These are phyloP conservation scores for Letharia lupina DNA, from an alignment of 495 filamentous ascomycete genomes.

Conservation along the genomic window DNA sequence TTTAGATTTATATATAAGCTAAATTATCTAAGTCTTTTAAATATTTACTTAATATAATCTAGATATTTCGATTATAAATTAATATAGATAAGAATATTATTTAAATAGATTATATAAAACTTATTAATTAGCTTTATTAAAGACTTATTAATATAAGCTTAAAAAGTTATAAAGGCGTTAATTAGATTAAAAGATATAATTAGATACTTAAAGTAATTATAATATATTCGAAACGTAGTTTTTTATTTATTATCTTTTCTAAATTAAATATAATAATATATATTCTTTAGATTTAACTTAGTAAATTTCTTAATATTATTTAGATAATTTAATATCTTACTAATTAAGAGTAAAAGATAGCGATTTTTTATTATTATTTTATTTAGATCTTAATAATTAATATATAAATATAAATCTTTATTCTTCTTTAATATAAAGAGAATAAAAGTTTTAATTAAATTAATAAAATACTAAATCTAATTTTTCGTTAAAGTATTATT, in stretches of 20 bases:
- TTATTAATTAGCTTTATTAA: neutral
- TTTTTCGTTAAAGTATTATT: constrained; percentile 6
- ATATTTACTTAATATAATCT: constrained; percentile 14
- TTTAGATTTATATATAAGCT: constrained; percentile 15
- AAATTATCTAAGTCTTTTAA: constrained; percentile 9
- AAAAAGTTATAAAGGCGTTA: neutral
- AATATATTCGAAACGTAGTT: constrained; percentile 14
- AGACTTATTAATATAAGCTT: constrained; percentile 13
- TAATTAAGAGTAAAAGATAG: constrained; percentile 20
- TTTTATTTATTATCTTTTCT: constrained; percentile 23
- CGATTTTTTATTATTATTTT: constrained; percentile 20
- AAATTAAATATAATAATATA: constrained; percentile 22
- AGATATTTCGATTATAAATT: constrained; percentile 4
- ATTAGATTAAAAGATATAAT: constrained; percentile 19
- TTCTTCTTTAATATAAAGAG: constrained; percentile 18
- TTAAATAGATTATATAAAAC: neutral
- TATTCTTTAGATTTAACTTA: constrained; percentile 23
- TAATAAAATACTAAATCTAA: constrained; percentile 13
- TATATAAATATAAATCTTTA: constrained; percentile 15
- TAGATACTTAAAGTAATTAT: constrained; percentile 19
- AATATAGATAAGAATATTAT: neutral
- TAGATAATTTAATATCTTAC: constrained; percentile 12
- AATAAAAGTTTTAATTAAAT: neutral
- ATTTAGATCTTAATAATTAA: constrained; percentile 23
- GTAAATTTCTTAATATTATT: constrained; percentile 18